Evolutionary conservation across 495 filamentous ascomycete species (phyloP).

Genomic region (Hypomontagnella monticulosa): DNA sequence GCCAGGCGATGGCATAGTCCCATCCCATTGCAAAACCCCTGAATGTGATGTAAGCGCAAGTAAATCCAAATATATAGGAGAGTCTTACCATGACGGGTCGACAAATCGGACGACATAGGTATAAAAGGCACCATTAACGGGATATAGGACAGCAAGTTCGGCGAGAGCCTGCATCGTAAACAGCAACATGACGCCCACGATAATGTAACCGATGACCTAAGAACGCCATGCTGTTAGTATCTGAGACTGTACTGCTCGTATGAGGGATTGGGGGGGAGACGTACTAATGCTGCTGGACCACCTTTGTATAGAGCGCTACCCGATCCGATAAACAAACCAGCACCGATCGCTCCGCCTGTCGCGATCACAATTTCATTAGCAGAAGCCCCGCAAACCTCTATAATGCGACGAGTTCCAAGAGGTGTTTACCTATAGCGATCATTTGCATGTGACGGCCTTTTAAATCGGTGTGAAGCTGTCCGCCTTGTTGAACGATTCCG

Average conservation of each 20-base stretch:
- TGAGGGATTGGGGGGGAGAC: conserved; percentile 6
- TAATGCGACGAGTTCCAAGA: conserved; percentile 7
- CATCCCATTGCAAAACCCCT: conserved; percentile 82
- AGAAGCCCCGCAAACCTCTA: neutral
- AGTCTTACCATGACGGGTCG: conserved; percentile 67
- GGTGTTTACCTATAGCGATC: conserved; percentile 72
- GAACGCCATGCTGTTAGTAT: conserved; percentile 1
- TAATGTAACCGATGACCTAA: conserved; percentile 62
- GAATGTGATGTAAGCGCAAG: neutral
- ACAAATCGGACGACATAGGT: conserved; percentile 74
- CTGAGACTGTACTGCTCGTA: neutral
- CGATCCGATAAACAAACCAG: conserved; percentile 67
- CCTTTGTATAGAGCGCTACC: conserved; percentile 59
- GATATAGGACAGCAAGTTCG: conserved; percentile 74
- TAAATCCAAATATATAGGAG: neutral
- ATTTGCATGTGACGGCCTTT: conserved; percentile 73
- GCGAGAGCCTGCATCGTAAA: conserved; percentile 68
- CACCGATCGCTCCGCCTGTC: conserved; percentile 63
- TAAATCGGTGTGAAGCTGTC: conserved; percentile 46
- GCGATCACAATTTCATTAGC: conserved; percentile 22
- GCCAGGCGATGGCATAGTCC: conserved; percentile 72
- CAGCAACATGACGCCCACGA: conserved; percentile 58
- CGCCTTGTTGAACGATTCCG: conserved; percentile 39
- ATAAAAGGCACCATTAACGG: conserved; percentile 66
- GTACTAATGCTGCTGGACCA: conserved; percentile 64